phyloP scores from a whole-genome alignment of 176 grass and related monocot species.

The Poa pratensis region DNA sequence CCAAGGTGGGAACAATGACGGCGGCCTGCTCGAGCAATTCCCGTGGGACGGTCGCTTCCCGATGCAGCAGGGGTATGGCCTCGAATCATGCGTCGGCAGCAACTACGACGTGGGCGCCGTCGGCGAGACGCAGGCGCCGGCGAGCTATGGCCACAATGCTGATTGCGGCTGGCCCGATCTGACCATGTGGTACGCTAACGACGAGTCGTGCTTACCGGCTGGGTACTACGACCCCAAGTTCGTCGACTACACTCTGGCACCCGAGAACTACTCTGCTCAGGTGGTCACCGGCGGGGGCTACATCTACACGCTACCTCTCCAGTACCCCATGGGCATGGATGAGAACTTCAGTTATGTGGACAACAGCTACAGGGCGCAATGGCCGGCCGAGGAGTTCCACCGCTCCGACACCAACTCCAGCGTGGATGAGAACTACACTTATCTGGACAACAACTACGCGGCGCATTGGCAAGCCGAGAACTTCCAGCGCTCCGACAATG shows the following conservation, averaged over 20 bases:
- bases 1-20: background rate
- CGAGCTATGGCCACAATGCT: background rate
- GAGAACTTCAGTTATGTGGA: background rate
- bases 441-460: background rate
- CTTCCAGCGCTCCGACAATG: background rate
- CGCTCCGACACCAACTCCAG: background rate
- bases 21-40: background rate
- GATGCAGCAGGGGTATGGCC: background rate
- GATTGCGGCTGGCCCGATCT: background rate
- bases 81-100: background rate
- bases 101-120: background rate
- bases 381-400: background rate
- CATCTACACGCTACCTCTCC: background rate
- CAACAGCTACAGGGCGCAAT: background rate
- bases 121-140: background rate
- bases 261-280: background rate
- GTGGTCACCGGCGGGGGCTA: constrained; percentile 2
- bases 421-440: background rate
- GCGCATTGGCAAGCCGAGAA: background rate
- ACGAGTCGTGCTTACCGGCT: background rate
- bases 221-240: constrained; percentile 8
- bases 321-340: background rate
- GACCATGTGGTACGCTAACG: background rate
- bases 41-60: background rate
- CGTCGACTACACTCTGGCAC: background rate